These are phyloP conservation scores for Tetragonia tetragonoides DNA, from an alignment of 148 eudicot genomes.

Conservation along the genomic window DNA sequence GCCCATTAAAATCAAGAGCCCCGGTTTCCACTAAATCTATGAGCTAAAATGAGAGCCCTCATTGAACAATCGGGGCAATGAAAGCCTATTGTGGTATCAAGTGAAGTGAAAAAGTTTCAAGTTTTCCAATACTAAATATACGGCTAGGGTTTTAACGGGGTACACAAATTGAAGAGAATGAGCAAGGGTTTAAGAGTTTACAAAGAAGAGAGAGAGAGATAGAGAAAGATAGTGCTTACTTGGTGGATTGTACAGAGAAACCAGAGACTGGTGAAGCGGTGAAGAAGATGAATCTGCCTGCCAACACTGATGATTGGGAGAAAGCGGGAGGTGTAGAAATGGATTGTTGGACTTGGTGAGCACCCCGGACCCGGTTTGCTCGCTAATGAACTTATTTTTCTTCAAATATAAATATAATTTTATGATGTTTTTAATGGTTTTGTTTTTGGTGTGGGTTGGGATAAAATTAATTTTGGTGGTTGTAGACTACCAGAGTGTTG, in stretches of 20 bases:
- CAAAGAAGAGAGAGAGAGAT: background rate
- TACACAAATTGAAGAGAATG: background rate
- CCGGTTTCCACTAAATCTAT: background rate
- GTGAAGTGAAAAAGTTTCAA: background rate
- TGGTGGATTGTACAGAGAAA: background rate
- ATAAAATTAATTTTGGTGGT: no score
- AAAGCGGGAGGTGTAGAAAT: background rate
- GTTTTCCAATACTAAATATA: background rate
- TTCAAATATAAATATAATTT: no score
- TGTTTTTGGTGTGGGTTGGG: no score
- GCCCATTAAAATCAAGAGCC: background rate
- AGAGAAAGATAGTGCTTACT: slow-evolving; percentile 21
- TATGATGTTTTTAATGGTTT: no score
- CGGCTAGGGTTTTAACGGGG: slow-evolving; percentile 14
- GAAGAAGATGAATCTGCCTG: slow-evolving; percentile 3
- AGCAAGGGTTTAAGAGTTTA: slow-evolving; percentile 16
- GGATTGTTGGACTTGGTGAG: background rate
- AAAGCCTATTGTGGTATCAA: background rate
- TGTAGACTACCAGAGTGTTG: no score
- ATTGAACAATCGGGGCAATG: background rate
- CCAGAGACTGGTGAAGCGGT: background rate
- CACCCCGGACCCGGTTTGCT: background rate
- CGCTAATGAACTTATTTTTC: no score
- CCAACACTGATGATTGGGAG: background rate
- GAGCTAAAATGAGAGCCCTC: slow-evolving; percentile 6